Percentiles rank a stretch among this genome's conserved stretches.
Evolutionary conservation across 805 yeast genomes (phyloP).

Genomic region (Yarrowia phangngaensis): DNA sequence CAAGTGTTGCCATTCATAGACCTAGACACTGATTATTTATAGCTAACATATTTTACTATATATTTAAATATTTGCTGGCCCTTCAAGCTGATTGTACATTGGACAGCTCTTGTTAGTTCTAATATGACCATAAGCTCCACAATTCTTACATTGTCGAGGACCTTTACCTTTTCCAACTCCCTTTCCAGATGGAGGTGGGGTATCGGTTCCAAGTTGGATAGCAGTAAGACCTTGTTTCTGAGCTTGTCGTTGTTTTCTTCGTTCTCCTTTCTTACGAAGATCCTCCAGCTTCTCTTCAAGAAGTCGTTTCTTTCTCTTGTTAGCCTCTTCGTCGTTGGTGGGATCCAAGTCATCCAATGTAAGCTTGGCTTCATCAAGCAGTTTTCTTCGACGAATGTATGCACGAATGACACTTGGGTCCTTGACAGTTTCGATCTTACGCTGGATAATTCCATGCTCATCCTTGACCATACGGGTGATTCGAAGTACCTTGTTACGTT

Average conservation of each 20-base stretch:
- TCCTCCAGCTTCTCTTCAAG: slow-evolving; percentile 81
- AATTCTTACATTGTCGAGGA: slow-evolving; percentile 82
- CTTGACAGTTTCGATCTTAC: slow-evolving; percentile 69
- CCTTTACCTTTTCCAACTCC: slow-evolving; percentile 71
- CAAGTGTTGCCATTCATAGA: slow-evolving; percentile 25
- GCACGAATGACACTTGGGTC: slow-evolving; percentile 88
- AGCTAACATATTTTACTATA: slow-evolving; percentile 22
- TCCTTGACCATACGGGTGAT: slow-evolving; percentile 80
- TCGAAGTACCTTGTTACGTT: slow-evolving; percentile 46
- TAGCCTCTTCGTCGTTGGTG: slow-evolving; percentile 79
- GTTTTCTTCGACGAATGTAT: slow-evolving; percentile 67
- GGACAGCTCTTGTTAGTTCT: slow-evolving; percentile 92
- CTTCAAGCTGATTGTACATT: slow-evolving; percentile 55
- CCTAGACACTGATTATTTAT: slow-evolving; percentile 26
- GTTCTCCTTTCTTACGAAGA: slow-evolving; percentile 69
- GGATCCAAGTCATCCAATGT: slow-evolving; percentile 64
- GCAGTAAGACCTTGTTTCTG: slow-evolving; percentile 40
- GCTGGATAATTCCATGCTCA: slow-evolving; percentile 77
- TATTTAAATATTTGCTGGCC: slow-evolving; percentile 14
- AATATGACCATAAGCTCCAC: slow-evolving; percentile 95
- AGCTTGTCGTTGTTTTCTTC: slow-evolving; percentile 56
- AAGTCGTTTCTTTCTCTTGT: slow-evolving; percentile 64
- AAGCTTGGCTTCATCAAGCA: slow-evolving; percentile 49
- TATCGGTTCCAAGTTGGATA: slow-evolving; percentile 6
- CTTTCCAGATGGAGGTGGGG: slow-evolving; percentile 44